Evolutionary conservation across 768 basidiomycete species (phyloP).

Genomic region (Phaffia australis): DNA sequence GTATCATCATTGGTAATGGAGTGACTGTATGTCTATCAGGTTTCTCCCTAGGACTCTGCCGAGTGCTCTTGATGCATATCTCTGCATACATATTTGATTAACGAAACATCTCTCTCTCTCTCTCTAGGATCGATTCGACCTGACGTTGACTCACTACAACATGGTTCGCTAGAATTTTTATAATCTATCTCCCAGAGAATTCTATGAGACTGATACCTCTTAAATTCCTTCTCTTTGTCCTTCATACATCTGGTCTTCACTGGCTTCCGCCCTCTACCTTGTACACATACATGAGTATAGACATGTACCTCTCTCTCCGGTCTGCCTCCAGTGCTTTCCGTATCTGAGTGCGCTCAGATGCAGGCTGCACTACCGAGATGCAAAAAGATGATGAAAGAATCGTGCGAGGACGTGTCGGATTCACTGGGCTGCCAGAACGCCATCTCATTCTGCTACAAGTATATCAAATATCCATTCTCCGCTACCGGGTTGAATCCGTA

Average conservation of each 20-base stretch:
- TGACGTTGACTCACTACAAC: too few relatives aligned
- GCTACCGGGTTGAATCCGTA: slow-evolving; percentile 40
- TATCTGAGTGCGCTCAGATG: slow-evolving; percentile 42
- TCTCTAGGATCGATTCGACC: too few relatives aligned
- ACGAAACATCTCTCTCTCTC: too few relatives aligned
- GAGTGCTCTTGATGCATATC: too few relatives aligned
- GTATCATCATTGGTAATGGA: slow-evolving; percentile 57
- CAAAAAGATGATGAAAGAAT: slow-evolving; percentile 44
- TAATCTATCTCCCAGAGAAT: too few relatives aligned
- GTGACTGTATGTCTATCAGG: slow-evolving; percentile 25
- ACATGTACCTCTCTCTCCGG: slow-evolving; percentile 18
- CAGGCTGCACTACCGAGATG: slow-evolving; percentile 59
- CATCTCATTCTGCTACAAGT: slow-evolving; percentile 16
- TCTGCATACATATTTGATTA: too few relatives aligned
- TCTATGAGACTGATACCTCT: background rate
- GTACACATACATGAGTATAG: background rate
- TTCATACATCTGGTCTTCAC: background rate
- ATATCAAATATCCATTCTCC: slow-evolving; percentile 37
- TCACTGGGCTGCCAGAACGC: slow-evolving; percentile 21
- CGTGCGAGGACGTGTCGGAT: slow-evolving; percentile 28
- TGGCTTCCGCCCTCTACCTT: background rate
- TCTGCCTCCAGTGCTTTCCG: slow-evolving; percentile 15
- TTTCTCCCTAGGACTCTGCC: background rate
- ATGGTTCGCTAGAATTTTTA: too few relatives aligned
- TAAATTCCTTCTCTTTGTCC: background rate